phyloP scores from a whole-genome alignment of 257 asterid species.

The Solanum tacnaense region DNA sequence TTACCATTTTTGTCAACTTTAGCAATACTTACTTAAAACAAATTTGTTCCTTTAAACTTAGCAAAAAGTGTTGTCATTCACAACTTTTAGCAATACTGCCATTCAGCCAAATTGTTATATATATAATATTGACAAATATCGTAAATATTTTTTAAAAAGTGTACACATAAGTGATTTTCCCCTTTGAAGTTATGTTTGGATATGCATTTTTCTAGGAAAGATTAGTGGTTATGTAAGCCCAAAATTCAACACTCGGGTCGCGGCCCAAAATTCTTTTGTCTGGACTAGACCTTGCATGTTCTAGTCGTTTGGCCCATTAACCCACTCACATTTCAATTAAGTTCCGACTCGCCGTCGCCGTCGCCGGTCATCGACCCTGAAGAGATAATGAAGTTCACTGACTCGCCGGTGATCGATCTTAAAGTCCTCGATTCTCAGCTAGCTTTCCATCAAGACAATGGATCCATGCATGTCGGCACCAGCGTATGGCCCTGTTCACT shows the following conservation, averaged over 20 bases:
- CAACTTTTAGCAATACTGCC: too few relatives aligned
- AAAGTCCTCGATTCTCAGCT: slow-evolving; percentile 42
- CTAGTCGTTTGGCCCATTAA: neutral
- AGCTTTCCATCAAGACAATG: slow-evolving; percentile 86
- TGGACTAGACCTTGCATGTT: neutral
- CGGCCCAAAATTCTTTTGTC: neutral
- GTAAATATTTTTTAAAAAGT: too few relatives aligned
- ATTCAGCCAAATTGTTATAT: too few relatives aligned
- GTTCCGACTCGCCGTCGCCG: slow-evolving; percentile 9
- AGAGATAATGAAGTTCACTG: slow-evolving; percentile 66
- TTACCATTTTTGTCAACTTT: too few relatives aligned
- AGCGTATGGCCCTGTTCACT: slow-evolving; percentile 95
- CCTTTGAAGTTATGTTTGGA: too few relatives aligned
- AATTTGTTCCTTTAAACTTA: too few relatives aligned
- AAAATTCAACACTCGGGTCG: neutral
- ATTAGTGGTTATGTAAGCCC: neutral
- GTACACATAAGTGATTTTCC: too few relatives aligned
- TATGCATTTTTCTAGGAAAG: too few relatives aligned
- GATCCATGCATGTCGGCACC: slow-evolving; percentile 96
- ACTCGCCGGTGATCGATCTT: slow-evolving; percentile 77
- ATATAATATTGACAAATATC: too few relatives aligned
- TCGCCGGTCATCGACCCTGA: slow-evolving; percentile 68
- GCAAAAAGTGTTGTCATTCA: too few relatives aligned
- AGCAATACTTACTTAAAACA: too few relatives aligned
- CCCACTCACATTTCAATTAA: neutral